Conservation (phyloP, 805 yeast genomes). For the Starmerella vaccinii region DNA sequence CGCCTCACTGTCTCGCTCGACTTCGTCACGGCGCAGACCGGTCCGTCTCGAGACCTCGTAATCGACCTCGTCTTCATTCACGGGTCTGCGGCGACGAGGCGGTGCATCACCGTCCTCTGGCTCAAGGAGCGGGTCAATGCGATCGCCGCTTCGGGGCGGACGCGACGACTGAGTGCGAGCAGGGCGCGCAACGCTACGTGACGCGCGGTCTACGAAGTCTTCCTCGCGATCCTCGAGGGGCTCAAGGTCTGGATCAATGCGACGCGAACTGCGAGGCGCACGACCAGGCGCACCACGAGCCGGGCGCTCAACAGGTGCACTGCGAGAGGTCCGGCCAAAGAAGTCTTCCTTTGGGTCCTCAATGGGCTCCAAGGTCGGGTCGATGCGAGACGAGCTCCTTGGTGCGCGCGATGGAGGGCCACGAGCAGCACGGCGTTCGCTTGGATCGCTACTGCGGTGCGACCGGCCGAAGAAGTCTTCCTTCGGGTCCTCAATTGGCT, state of each 20-base stretch:
- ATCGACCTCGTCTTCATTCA: neutral
- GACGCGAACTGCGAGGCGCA: neutral
- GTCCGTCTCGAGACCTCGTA: neutral
- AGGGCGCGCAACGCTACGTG: neutral
- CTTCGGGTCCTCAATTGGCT: neutral
- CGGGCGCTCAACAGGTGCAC: neutral
- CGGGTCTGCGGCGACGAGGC: constrained; percentile 2
- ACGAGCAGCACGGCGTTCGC: neutral
- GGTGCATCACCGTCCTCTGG: neutral
- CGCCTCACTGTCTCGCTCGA: neutral
- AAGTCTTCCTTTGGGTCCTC: neutral
- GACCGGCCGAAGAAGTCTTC: neutral
- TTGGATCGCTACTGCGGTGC: neutral
- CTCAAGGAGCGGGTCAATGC: neutral
- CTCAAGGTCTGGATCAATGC: neutral
- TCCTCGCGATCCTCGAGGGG: neutral
- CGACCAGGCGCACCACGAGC: too few species aligned
- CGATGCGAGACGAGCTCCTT: neutral
- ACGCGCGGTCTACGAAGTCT: neutral
- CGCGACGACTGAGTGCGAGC: neutral
- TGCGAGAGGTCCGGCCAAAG: neutral
- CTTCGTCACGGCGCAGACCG: neutral
- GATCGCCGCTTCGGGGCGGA: neutral
- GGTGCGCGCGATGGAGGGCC: neutral
- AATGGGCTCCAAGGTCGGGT: neutral